These are phyloP conservation scores for Vanilla planifolia DNA, from an alignment of 106 monocot species.

Conservation along the genomic window DNA sequence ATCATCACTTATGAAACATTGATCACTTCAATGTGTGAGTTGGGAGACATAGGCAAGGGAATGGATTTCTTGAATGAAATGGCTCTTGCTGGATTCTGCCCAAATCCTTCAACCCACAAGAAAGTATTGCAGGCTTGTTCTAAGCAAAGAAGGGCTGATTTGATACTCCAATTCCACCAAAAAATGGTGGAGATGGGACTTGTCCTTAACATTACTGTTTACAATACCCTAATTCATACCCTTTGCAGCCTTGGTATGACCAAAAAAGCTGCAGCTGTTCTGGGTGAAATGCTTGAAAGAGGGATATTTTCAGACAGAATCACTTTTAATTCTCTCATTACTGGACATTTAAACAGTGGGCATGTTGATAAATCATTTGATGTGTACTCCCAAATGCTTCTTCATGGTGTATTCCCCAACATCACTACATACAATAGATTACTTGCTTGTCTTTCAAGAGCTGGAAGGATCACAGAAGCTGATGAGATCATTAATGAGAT, in stretches of 20 bases:
- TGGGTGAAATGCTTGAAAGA: slow-evolving; percentile 54
- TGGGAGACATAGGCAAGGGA: slow-evolving; percentile 28
- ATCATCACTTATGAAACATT: slow-evolving; percentile 61
- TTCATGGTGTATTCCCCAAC: slow-evolving; percentile 47
- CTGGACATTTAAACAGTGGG: slow-evolving; percentile 66
- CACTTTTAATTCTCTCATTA: slow-evolving; percentile 64
- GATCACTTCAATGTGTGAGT: slow-evolving; percentile 37
- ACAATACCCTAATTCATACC: slow-evolving; percentile 54
- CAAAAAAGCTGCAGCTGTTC: slow-evolving; percentile 34
- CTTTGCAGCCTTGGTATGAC: slow-evolving; percentile 76
- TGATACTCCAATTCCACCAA: slow-evolving; percentile 54
- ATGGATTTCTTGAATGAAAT: slow-evolving; percentile 61
- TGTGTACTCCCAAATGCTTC: slow-evolving; percentile 51
- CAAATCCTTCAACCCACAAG: slow-evolving; percentile 42
- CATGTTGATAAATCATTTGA: slow-evolving; percentile 61
- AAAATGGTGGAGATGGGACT: slow-evolving; percentile 52
- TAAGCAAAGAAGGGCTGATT: slow-evolving; percentile 30
- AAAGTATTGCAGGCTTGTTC: slow-evolving; percentile 52
- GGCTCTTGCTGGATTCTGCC: slow-evolving; percentile 29
- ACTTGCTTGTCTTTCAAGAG: slow-evolving; percentile 40
- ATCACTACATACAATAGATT: slow-evolving; percentile 67
- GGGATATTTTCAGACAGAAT: slow-evolving; percentile 47
- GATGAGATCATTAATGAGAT: slow-evolving; percentile 55
- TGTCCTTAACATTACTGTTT: slow-evolving; percentile 35
- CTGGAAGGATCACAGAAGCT: slow-evolving; percentile 57